A percentile compares a stretch with the other conserved stretches of the same genome.
These are phyloP conservation scores for Pseudomicrostroma phylloplanum DNA, from an alignment of 1,284 basidiomycete genomes.

Conservation along the genomic window DNA sequence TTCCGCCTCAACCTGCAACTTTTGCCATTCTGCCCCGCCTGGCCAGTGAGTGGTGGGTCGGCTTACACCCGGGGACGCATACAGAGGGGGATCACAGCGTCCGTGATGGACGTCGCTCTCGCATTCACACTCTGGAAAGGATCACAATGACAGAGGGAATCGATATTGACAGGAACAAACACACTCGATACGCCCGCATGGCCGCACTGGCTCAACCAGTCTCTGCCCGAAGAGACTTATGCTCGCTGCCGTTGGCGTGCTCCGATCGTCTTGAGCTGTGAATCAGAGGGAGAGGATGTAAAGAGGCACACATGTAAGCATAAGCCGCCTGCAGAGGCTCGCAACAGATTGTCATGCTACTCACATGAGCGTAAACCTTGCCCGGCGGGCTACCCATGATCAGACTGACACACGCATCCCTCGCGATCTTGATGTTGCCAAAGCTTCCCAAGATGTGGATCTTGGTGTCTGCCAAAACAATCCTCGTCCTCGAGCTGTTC, in stretches of 20 bases:
- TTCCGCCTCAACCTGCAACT: too few relatives aligned
- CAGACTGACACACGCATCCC: constrained; percentile 88
- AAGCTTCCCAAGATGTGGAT: constrained; percentile 91
- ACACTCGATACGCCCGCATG: too few relatives aligned
- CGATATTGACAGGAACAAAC: too few relatives aligned
- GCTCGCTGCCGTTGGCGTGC: constrained; percentile 14
- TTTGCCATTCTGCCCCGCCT: too few relatives aligned
- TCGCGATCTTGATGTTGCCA: constrained; percentile 93
- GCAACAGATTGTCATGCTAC: background rate
- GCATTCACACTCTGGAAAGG: too few relatives aligned
- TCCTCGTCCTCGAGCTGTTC: constrained; percentile 88
- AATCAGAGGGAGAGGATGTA: background rate
- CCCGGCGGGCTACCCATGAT: constrained; percentile 93
- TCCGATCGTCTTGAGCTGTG: constrained; percentile 34
- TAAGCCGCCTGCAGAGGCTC: too few relatives aligned
- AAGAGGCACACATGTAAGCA: background rate
- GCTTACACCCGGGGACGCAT: too few relatives aligned
- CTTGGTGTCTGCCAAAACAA: constrained; percentile 96
- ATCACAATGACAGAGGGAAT: too few relatives aligned
- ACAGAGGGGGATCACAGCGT: too few relatives aligned
- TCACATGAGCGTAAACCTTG: constrained; percentile 70
- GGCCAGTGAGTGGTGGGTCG: too few relatives aligned
- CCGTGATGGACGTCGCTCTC: too few relatives aligned
- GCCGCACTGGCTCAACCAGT: too few relatives aligned
- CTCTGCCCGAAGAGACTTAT: background rate